Evolutionary conservation across 2,329 filamentous ascomycete genomes (phyloP), one percentile per base, ranked within the genome.

Genomic region (Botrytis fragariae): DNA sequence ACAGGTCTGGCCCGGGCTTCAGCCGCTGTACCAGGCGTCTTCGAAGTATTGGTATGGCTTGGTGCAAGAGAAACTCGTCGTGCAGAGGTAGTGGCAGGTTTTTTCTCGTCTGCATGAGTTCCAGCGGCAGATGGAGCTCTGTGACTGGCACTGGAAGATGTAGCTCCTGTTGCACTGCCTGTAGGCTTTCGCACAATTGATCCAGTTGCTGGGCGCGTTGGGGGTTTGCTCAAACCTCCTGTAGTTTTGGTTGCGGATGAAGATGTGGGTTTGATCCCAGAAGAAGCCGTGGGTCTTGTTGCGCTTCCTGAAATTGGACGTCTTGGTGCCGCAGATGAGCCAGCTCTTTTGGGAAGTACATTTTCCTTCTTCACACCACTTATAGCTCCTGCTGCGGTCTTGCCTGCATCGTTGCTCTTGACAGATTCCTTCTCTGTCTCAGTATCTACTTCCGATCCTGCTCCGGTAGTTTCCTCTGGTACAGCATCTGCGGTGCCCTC

Each of bases 161-260:
- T 79, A 61, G 79, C 74, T 32, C 74, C 78, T 18, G 80, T 81
- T n/a, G 79, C 78, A 74, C 74, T 75, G 64, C 74, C 78, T 42
- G 79, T 72, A 42, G 79, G 72, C 73, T 81, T 81, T 71, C 79
- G 79, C 32, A 77, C 73, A 68, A 77, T 71, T 48, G 78, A 76
- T 22, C 74, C 77, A 70, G 76, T 59, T 29, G 75, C 72, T 32
- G 79, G 77, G 39, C 80, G 78, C 65, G 80, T 77, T 54, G 80
- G 80, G 61, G 80, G 80, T 72, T 81, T 82, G 73, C 78, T 80
- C 37, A 81, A 72, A n/a, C 79, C 80, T 64, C 78, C 78, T 42
- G 76, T 77, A 44, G 77, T 77, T 63, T 71, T 72, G 12, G 73
- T 72, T 59, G 77, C 75, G 59, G 78, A 69, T 60, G 80, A 79